Percentiles rank a stretch among this genome's conserved stretches.
These are phyloP conservation scores for Myxozyma melibiosi DNA, from an alignment of 805 yeast species.

Conservation along the genomic window DNA sequence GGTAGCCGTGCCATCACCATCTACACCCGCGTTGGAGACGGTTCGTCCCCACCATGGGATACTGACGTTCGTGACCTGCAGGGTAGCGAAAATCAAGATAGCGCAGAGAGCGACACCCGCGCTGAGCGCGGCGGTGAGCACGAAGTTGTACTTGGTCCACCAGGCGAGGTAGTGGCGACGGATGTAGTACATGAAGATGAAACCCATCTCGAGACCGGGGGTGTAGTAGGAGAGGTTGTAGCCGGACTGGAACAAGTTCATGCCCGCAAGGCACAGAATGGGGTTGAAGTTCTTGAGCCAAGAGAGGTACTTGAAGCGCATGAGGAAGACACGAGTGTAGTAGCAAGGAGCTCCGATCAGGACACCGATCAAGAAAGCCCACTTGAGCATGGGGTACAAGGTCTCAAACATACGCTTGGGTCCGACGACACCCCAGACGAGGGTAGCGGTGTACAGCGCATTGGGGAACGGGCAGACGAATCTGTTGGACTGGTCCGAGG, in stretches of 20 bases:
- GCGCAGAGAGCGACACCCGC: slow-evolving; percentile 69
- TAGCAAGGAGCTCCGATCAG: slow-evolving; percentile 23
- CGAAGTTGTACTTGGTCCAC: slow-evolving; percentile 58
- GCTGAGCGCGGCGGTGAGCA: slow-evolving; percentile 57
- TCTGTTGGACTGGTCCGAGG: slow-evolving; percentile 42
- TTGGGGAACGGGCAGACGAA: slow-evolving; percentile 49
- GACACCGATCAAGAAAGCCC: slow-evolving; percentile 32
- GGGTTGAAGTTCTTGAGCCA: slow-evolving; percentile 25
- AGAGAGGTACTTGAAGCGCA: slow-evolving; percentile 7
- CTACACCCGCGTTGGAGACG: slow-evolving; percentile 38
- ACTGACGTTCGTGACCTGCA: slow-evolving; percentile 48
- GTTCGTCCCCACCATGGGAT: slow-evolving; percentile 70
- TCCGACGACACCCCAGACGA: slow-evolving; percentile 63
- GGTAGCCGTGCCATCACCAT: slow-evolving; percentile 25
- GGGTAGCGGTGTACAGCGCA: slow-evolving; percentile 53
- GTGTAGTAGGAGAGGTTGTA: slow-evolving; percentile 30
- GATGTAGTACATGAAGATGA: slow-evolving; percentile 49
- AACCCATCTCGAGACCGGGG: slow-evolving; percentile 27
- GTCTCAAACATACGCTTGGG: slow-evolving; percentile 50
- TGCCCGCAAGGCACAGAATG: slow-evolving; percentile 19
- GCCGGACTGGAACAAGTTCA: slow-evolving; percentile 17
- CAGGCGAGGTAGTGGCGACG: slow-evolving; percentile 53
- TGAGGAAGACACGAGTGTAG: background rate
- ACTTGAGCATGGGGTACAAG: slow-evolving; percentile 31
- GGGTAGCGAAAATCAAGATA: slow-evolving; percentile 58